phyloP scores from a whole-genome alignment of 2,329 filamentous ascomycete genomes.

The Ophiostoma quercus region DNA sequence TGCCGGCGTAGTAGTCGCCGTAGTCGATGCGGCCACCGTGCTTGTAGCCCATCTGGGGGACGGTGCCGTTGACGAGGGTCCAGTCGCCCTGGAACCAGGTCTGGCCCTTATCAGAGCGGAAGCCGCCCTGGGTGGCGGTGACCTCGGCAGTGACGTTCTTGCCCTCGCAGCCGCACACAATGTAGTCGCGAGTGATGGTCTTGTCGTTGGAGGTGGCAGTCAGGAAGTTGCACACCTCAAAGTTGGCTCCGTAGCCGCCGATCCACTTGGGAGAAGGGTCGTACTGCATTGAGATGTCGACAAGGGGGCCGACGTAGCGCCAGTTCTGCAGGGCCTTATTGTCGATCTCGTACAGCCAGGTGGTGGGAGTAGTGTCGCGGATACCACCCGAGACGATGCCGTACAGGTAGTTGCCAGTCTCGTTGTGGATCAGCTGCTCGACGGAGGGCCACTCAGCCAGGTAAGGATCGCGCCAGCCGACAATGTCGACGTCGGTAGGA shows the following conservation, averaged over 20 bases:
- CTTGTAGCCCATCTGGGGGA: conserved; percentile 32
- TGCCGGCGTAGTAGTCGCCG: conserved; percentile 46
- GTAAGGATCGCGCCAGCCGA: conserved; percentile 37
- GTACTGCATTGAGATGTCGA: conserved; percentile 32
- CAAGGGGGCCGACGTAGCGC: conserved; percentile 42
- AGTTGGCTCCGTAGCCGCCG: conserved; percentile 47
- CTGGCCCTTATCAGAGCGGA: conserved; percentile 15
- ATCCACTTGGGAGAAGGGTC: conserved; percentile 36
- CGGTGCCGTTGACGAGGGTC: conserved; percentile 21
- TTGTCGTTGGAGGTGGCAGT: conserved; percentile 34
- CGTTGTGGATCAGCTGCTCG: conserved; percentile 26
- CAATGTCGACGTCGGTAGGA: conserved; percentile 31
- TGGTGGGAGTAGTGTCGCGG: conserved; percentile 37
- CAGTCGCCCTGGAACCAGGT: conserved; percentile 13
- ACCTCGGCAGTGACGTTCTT: conserved; percentile 37
- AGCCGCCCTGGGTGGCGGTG: conserved; percentile 33
- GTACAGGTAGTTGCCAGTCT: conserved; percentile 35
- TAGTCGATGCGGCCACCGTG: conserved; percentile 46
- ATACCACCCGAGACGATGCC: conserved; percentile 46
- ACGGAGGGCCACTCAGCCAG: conserved; percentile 32
- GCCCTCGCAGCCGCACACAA: conserved; percentile 43
- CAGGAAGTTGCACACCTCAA: conserved; percentile 47
- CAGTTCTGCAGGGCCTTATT: conserved; percentile 39
- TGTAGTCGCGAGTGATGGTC: conserved; percentile 35
- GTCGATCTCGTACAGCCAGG: conserved; percentile 44